A percentile compares a stretch with the other conserved stretches of the same genome.
Evolutionary conservation across 768 basidiomycete species (phyloP).

Genomic region (Tulasnella calospora): DNA sequence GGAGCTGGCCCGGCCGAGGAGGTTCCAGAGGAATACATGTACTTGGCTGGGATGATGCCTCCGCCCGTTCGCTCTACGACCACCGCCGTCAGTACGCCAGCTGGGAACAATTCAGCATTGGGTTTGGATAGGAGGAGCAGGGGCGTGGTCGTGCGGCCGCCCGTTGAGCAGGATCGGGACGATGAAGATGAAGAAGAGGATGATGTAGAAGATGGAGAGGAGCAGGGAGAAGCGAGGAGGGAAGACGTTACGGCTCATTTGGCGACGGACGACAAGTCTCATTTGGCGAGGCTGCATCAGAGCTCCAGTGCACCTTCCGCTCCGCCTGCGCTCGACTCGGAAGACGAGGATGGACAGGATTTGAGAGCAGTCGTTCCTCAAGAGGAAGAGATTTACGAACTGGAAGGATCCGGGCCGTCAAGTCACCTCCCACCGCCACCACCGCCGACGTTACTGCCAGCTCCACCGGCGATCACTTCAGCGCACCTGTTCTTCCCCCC

Average conservation of each 20-base stretch:
- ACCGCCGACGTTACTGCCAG: background rate
- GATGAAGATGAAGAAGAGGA: background rate
- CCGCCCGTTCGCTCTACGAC: background rate
- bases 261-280: conserved; percentile 28
- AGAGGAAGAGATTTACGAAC: conserved; percentile 9
- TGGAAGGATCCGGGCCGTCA: conserved; percentile 12
- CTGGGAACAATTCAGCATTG: background rate
- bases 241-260: conserved; percentile 20
- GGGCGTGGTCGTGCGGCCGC: background rate
- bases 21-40: conserved; percentile 11
- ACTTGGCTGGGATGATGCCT: background rate
- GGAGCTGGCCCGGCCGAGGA: background rate
- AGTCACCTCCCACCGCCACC: background rate
- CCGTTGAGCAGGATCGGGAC: background rate
- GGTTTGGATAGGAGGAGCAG: background rate
- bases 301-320: conserved; percentile 17
- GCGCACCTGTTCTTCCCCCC: conserved; percentile 1
- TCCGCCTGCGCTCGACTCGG: background rate
- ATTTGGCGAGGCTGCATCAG: conserved; percentile 16
- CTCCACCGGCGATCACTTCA: background rate
- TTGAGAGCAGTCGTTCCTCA: background rate
- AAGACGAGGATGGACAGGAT: background rate
- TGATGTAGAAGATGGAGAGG: background rate
- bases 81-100: background rate
- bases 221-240: background rate